Evolutionary conservation across 1,284 basidiomycete genomes (phyloP).

Genomic region (Chiua sp.): DNA sequence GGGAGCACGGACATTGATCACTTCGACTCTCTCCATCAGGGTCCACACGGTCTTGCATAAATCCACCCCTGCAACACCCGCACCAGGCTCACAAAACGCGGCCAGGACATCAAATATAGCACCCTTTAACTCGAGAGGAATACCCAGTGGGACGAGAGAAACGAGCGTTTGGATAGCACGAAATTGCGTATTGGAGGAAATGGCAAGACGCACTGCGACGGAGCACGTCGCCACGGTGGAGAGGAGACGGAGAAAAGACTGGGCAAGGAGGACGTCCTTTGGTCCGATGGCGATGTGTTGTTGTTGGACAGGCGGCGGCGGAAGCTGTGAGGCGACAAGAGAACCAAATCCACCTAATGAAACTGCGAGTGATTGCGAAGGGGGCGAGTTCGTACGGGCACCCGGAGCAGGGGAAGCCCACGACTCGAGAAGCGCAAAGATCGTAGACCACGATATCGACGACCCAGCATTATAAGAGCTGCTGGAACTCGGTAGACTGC

Average conservation of each 20-base stretch:
- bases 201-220: slow-evolving; percentile 77
- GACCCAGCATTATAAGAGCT: slow-evolving; percentile 38
- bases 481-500: slow-evolving; percentile 38
- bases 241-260: slow-evolving; percentile 83
- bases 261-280: slow-evolving; percentile 80
- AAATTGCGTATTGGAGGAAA: slow-evolving; percentile 81
- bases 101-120: slow-evolving; percentile 84
- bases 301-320: slow-evolving; percentile 30
- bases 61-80: slow-evolving; percentile 74
- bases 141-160: slow-evolving; percentile 77
- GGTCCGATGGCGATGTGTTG: slow-evolving; percentile 64
- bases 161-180: slow-evolving; percentile 82
- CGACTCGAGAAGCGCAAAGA: slow-evolving; percentile 60
- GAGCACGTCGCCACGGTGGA: slow-evolving; percentile 83
- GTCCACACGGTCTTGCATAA: slow-evolving; percentile 85
- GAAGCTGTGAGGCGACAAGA: slow-evolving; percentile 24
- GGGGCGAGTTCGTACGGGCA: slow-evolving; percentile 31
- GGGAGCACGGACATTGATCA: slow-evolving; percentile 73
- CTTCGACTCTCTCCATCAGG: slow-evolving; percentile 82
- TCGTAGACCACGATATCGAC: slow-evolving; percentile 52
- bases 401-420: slow-evolving; percentile 46
- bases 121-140: slow-evolving; percentile 93
- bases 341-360: slow-evolving; percentile 39
- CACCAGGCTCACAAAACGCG: slow-evolving; percentile 84
- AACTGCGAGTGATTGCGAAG: slow-evolving; percentile 30